Evolutionary conservation across 2,329 filamentous ascomycete species (phyloP), one percentile per base, ranked within the genome.

Genomic region (Raffaelea ambrosiae): DNA sequence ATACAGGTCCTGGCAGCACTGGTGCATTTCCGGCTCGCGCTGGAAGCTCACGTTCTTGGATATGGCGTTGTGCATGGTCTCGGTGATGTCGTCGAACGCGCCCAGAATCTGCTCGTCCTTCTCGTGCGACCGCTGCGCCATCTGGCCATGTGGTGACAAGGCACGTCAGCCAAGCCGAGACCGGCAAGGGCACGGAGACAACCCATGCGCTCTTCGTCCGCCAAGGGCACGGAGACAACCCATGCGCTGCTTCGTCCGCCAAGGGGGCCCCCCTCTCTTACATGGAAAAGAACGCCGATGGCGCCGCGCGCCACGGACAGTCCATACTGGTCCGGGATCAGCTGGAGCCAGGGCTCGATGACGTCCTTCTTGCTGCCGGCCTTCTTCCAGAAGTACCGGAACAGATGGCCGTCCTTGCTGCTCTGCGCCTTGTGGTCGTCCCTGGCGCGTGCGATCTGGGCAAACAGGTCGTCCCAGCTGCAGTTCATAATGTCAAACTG

Each of bases 301-400:
- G 49, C 39, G n/a, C 43, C 49, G 11, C 46, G 46, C 11, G 47
- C 46, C 19, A 51, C 18, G 1, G 46, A 46, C 18, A 51, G 19
- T 3, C 49, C 49, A 23, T 48, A 48, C n/a, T 48, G 42, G 29
- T 48, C 49, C n/a, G 49, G 49, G 9, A 51, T 48, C 3, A 51
- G 42, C 1, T 43, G 39, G 13, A 51, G 43, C 49, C 49, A 51
- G 3, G 49, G 49, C 43, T 48, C 22, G 9, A 48, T 43, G 20
- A 46, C 46, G 13, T 48, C 46, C 2, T 23, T 20, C n/a, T 48
- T 29, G 19, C 36, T 23, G 16, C 49, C 49, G 13, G 49, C 46
- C 20, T 51, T 51, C 19, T 39, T 40, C 49, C 49, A 51, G 11
- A 48, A 31, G 10, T 51, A 46, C 33, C 44, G 44, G 43, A 48